A percentile compares a stretch with the other conserved stretches of the same genome.
phyloP scores from a whole-genome alignment of 345 rosid species.

The Gossypium australe region DNA sequence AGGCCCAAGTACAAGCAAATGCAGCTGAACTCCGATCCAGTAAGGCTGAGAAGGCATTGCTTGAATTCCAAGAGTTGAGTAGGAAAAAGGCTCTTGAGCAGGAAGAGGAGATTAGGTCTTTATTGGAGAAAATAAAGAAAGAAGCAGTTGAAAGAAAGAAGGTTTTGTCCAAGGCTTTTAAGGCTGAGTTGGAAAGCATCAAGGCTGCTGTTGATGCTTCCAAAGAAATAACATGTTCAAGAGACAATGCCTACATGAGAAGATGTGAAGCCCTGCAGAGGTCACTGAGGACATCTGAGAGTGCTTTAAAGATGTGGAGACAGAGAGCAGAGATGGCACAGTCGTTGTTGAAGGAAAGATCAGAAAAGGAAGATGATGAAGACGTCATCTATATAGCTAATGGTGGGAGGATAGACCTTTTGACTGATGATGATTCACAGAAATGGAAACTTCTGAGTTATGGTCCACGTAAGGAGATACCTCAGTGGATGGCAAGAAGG shows the following conservation, averaged over 20 bases:
- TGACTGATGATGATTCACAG: slow-evolving; percentile 37
- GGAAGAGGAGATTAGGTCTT: slow-evolving; percentile 26
- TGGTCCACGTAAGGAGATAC: slow-evolving; percentile 45
- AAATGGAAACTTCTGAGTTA: slow-evolving; percentile 46
- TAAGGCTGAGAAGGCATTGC: slow-evolving; percentile 36
- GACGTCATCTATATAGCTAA: slow-evolving; percentile 28
- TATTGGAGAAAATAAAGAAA: slow-evolving; percentile 38
- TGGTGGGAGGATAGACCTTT: slow-evolving; percentile 48
- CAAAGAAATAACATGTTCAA: slow-evolving; percentile 25
- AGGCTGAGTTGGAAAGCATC: slow-evolving; percentile 32
- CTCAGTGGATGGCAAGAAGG: slow-evolving; percentile 48
- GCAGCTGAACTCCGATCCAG: slow-evolving; percentile 31
- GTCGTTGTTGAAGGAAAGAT: slow-evolving; percentile 23
- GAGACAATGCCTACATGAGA: slow-evolving; percentile 30
- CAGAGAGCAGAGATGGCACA: slow-evolving; percentile 39
- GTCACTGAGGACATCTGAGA: slow-evolving; percentile 37
- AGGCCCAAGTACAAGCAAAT: slow-evolving; percentile 23
- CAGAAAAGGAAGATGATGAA: slow-evolving; percentile 18
- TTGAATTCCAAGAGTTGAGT: slow-evolving; percentile 37
- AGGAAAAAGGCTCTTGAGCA: slow-evolving; percentile 22
- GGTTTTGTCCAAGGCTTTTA: slow-evolving; percentile 27
- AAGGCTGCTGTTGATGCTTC: slow-evolving; percentile 34
- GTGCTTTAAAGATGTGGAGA: slow-evolving; percentile 35
- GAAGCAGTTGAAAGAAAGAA: slow-evolving; percentile 28
- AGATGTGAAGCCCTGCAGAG: slow-evolving; percentile 39